These are phyloP conservation scores for Sesbania bispinosa DNA, from an alignment of 306 rosid species.

Conservation along the genomic window DNA sequence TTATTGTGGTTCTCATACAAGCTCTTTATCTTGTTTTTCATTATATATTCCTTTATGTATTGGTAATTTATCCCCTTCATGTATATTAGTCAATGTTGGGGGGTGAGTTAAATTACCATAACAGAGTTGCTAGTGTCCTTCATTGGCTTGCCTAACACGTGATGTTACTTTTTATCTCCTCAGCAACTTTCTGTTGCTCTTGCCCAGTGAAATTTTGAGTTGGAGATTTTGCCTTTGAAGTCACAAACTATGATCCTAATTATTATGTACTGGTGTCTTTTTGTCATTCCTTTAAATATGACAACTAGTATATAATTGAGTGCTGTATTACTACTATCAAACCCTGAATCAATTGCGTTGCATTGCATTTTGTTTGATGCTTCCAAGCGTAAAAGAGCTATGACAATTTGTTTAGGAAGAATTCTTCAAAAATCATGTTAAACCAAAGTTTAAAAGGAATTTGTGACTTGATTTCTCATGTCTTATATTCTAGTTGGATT, in stretches of 20 bases:
- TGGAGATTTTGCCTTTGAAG: conserved; percentile 22
- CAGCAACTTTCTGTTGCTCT: conserved; percentile 26
- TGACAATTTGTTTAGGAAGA: background rate
- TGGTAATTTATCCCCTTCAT: conserved; percentile 38
- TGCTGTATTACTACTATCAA: background rate
- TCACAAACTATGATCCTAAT: background rate
- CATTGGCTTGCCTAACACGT: conserved; percentile 17
- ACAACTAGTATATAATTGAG: background rate
- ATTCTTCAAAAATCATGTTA: background rate
- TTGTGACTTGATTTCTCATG: background rate
- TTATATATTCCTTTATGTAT: conserved; percentile 5
- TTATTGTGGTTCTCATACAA: conserved; percentile 25
- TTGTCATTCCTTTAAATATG: background rate
- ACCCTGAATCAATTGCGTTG: background rate
- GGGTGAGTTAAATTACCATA: conserved; percentile 37
- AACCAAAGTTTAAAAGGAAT: background rate
- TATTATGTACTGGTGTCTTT: background rate
- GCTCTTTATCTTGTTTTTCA: conserved; percentile 24
- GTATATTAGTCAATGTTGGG: conserved; percentile 45
- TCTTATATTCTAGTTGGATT: background rate
- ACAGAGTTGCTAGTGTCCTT: conserved; percentile 5
- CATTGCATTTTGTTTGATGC: background rate
- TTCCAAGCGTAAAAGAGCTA: background rate
- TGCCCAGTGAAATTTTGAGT: background rate
- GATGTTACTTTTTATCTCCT: conserved; percentile 18